Conservation (phyloP, 176 grass and related monocot species). For the Oryza brachyantha region DNA sequence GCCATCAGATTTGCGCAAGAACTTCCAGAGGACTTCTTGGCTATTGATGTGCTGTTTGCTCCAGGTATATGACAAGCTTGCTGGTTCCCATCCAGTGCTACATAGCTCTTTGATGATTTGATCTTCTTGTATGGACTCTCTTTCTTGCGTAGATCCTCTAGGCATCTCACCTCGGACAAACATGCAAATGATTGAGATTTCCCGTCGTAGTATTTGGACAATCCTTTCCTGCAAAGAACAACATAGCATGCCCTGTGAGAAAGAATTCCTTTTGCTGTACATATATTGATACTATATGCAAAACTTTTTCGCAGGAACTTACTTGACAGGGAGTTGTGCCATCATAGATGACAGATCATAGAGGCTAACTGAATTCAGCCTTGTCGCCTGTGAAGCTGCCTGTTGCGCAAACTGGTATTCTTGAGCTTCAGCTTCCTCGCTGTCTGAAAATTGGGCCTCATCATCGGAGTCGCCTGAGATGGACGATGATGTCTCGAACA, state of each 20-base stretch:
- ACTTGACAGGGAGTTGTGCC: conserved; percentile 62
- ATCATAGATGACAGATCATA: conserved; percentile 64
- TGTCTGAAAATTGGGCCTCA: conserved; percentile 41
- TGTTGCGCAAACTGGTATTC: conserved; percentile 30
- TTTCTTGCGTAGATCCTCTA: conserved; percentile 72
- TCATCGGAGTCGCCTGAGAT: conserved; percentile 46
- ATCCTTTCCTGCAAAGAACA: conserved; percentile 57
- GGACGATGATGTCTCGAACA: conserved; percentile 63
- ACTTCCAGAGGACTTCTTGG: conserved; percentile 17
- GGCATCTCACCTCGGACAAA: conserved; percentile 59
- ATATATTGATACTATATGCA: not conserved
- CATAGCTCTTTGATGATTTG: conserved; percentile 47
- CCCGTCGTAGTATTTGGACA: conserved; percentile 78
- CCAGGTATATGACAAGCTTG: not conserved
- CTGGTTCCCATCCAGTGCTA: conserved; percentile 43
- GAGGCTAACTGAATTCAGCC: conserved; percentile 37
- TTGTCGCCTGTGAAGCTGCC: not conserved
- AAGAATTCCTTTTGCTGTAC: not conserved
- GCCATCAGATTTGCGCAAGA: conserved; percentile 69
- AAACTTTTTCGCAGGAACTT: conserved; percentile 19
- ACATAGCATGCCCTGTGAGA: conserved; percentile 17
- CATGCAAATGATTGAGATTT: conserved; percentile 80
- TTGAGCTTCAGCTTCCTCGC: conserved; percentile 8
- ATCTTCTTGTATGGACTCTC: conserved; percentile 50
- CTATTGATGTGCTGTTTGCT: conserved; percentile 18